Evolutionary conservation across 139 green algal species (phyloP), one percentile per base, ranked within the genome.

Genomic region (Coelastrella sp.): DNA sequence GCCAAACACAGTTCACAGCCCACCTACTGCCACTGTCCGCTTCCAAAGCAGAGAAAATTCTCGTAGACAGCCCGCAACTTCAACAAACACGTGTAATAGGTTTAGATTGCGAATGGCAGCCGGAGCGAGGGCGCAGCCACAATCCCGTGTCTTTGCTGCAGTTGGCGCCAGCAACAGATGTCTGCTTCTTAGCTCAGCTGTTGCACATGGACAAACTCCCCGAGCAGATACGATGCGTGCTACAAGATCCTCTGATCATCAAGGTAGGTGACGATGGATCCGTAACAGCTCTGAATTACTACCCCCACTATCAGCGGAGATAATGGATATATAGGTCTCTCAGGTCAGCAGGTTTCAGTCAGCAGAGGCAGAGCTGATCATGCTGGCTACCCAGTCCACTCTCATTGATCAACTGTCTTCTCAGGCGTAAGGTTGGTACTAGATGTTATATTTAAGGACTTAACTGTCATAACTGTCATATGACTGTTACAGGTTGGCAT

Each of bases 101-200:
- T 7, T 14, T 87, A 20, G 82, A 87, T 35, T 87, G 82, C 58
- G 82, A 87, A 20, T 87, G 82, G 82, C 82, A 87, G n/a, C 82
- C 82, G n/a, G 82, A 87, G 19, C 61, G 22, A 35, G 25, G 24
- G 56, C 35, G 65, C 14, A 19, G 27, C 24, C 82, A 27, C 25
- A 25, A 61, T 27, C 25, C 63, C 10, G 19, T 87, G 10, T 57
- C 82, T 19, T 63, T 87, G 63, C 63, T 87, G 58, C 82, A 87
- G 63, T 27, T 87, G 61, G 82, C 82, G 60, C n/a, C 59, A 11
- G 61, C 60, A 59, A 63, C 1, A 22, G 63, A 78, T 7, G 35
- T 19, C 15, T 87, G 82, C 63, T 87, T 61, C 14, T 25, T 87
- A 19, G 25, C 66, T 14, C 82, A 87, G 63, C 63, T 87, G 24